phyloP scores from a whole-genome alignment of 352 stramenopile genomes.

The Phytophthora capsici region DNA sequence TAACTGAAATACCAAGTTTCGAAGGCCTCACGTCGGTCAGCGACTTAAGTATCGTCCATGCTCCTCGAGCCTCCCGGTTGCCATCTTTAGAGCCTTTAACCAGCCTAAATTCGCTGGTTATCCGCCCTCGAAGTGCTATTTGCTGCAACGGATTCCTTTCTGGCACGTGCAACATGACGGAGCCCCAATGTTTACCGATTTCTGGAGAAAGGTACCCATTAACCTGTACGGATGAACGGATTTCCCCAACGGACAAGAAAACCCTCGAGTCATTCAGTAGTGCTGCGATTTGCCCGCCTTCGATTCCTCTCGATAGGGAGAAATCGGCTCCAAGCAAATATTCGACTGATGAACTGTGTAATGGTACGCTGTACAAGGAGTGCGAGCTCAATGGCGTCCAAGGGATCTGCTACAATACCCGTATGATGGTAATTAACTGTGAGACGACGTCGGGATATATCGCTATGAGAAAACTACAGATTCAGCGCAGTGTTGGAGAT shows the following conservation, averaged over 20 bases:
- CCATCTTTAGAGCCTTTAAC: constrained; percentile 25
- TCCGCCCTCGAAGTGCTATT: constrained; percentile 28
- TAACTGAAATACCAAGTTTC: constrained; percentile 34
- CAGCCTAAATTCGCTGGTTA: constrained; percentile 24
- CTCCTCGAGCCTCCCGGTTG: constrained; percentile 7
- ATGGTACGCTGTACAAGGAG: constrained; percentile 37
- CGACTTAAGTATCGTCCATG: constrained; percentile 32
- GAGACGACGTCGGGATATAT: constrained; percentile 22
- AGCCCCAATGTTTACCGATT: constrained; percentile 33
- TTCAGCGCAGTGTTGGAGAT: constrained; percentile 29
- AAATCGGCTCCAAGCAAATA: constrained; percentile 22
- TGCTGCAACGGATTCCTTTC: constrained; percentile 49
- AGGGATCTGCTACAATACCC: constrained; percentile 50
- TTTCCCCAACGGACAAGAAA: constrained; percentile 17
- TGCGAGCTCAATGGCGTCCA: constrained; percentile 28
- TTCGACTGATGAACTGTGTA: constrained; percentile 40
- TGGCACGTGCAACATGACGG: constrained; percentile 30
- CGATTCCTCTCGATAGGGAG: constrained; percentile 7
- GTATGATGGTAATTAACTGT: constrained; percentile 46
- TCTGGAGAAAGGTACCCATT: constrained; percentile 28
- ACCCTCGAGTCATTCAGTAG: constrained; percentile 4
- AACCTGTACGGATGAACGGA: constrained; percentile 24
- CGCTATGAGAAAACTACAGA: constrained; percentile 39
- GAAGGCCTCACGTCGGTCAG: constrained; percentile 24
- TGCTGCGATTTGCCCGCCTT: constrained; percentile 12